Evolutionary conservation across 164 flowering plant species (phyloP), one percentile per base, ranked within the genome.

Genomic region (Vitis cinerea): DNA sequence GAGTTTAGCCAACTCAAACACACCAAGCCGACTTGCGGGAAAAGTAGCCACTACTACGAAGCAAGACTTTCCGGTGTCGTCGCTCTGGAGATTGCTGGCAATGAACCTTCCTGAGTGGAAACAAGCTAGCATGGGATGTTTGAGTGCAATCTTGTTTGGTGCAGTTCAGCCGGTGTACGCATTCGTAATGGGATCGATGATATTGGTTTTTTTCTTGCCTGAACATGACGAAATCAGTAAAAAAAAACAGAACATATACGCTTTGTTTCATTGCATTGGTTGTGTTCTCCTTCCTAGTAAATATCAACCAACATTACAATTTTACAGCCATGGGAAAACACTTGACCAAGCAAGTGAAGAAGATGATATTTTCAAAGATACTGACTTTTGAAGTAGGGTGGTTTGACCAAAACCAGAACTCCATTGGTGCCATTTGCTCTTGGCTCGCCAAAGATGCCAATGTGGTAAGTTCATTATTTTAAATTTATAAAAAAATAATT

Each of bases 281-380:
- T 0, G 37, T 86, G 16, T 81, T 87, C 73, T 85, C 95, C 0
- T 55, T 93, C 4, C 0, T 87, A 47, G 37, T 85, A 9, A 91
- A 87, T 47, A 47, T 91, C 0, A 12, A 59, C 48, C 97, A 92
- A 73, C 98, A 94, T 59, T 94, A 91, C 58, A 84, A 71, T 56
- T 92, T 94, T 66, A 93, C 89, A 0, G 87, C 85, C 77, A 90
- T 92, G 94, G 98, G 98, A 6, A 96, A 94, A 80, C 53, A 84
- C 68, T 64, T 92, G 80, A 92, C 98, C 0, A 92, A 83, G 77
- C 85, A 96, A 76, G 69, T 94, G 1, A 74, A 97, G 30, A 90
- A 90, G 68, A 80, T 82, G 52, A 94, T 94, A 97, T 73, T 94
- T 59, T 75, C 93, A 1, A 94, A 92, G 81, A 84, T 92, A 10